These are phyloP conservation scores for Pyricularia grisea DNA, from an alignment of 2,329 filamentous ascomycete genomes.

Conservation along the genomic window DNA sequence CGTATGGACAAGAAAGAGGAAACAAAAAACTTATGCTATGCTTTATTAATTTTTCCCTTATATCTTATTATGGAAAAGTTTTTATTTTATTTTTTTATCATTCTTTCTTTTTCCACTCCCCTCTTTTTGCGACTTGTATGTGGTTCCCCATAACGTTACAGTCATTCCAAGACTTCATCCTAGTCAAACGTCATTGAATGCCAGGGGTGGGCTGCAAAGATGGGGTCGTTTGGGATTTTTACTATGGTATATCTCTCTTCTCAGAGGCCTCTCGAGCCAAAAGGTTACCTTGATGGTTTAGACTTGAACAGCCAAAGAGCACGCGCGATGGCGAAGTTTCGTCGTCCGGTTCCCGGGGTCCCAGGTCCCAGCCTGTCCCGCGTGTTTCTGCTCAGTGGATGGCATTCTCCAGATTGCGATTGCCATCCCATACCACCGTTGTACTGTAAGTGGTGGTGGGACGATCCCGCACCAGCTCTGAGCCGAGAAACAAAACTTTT, in stretches of 20 bases:
- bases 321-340: background rate
- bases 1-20: background rate
- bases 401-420: slow-evolving; percentile 1
- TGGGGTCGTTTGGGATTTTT: background rate
- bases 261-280: background rate
- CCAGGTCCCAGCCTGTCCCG: background rate
- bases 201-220: background rate
- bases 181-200: background rate
- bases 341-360: background rate
- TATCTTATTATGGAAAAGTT: background rate
- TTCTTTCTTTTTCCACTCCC: background rate
- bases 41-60: background rate
- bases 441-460: background rate
- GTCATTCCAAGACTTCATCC: background rate
- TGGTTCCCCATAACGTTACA: background rate
- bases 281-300: background rate
- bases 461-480: background rate
- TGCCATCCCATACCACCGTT: background rate
- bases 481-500: background rate
- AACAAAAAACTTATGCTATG: background rate
- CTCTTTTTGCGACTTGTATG: background rate
- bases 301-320: background rate
- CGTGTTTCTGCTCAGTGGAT: background rate
- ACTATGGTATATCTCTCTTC: too few relatives aligned
- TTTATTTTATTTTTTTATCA: background rate